Conservation (phyloP, 306 rosid species). For the Quercus dentata region DNA sequence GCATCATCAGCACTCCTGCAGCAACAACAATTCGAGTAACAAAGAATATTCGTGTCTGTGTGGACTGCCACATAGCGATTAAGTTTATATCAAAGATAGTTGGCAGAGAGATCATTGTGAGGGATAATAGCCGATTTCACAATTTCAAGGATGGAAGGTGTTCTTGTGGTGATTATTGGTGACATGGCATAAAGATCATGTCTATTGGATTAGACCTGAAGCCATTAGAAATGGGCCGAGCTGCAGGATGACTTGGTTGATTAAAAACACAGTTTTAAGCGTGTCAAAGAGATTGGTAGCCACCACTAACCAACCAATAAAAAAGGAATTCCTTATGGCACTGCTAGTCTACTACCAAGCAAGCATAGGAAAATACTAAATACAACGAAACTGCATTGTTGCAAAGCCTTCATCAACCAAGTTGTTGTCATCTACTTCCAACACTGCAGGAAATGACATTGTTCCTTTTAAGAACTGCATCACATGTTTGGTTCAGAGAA, state of each 20-base stretch:
- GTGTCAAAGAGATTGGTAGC: not conserved
- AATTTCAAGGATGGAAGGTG: conserved; percentile 68
- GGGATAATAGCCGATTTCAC: conserved; percentile 90
- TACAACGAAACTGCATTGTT: not conserved
- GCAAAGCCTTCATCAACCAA: not conserved
- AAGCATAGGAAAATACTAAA: not conserved
- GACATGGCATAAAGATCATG: conserved; percentile 12
- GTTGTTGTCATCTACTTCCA: not conserved
- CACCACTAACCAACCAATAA: not conserved
- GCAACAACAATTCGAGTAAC: conserved; percentile 71
- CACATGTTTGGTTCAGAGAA: not conserved
- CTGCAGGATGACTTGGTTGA: not conserved
- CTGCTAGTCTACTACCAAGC: not conserved
- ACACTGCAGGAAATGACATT: not conserved
- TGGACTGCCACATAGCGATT: conserved; percentile 72
- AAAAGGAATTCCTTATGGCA: not conserved
- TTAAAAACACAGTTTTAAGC: not conserved
- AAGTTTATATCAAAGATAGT: conserved; percentile 71
- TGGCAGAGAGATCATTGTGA: conserved; percentile 74
- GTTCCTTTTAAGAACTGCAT: not conserved
- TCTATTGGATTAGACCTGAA: not conserved
- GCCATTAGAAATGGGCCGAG: not conserved
- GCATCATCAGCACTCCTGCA: conserved; percentile 74
- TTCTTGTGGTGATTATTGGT: conserved; percentile 74
- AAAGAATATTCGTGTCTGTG: conserved; percentile 75